Evolutionary conservation across 78 protist genomes (phyloP), one percentile per base, ranked within the genome.

Genomic region (Mantamonas sphyraenae): DNA sequence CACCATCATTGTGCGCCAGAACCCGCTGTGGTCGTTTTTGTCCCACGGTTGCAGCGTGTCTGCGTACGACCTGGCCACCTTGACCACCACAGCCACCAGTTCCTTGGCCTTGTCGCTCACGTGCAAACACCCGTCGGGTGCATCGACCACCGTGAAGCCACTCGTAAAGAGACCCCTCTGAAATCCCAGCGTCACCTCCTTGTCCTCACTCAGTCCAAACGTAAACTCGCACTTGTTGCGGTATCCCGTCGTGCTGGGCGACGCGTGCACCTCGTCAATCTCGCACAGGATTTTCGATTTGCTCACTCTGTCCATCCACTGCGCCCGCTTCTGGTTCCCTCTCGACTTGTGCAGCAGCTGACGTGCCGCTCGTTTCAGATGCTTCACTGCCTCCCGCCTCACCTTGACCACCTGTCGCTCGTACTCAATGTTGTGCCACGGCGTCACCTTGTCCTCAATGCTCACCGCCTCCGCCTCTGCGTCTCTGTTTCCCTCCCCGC

Each of bases 181-280:
- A 33, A 68, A 68, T 19, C 74, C 74, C 24, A 53, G 28, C 22
- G 26, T 33, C 42, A 28, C 38, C 16, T 8, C 22, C 37, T 60
- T 59, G 5, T 40, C 50, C 9, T 10, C 30, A 22, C 17, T 28
- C 31, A 1, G 7, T 0, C 85, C 85, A 3, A 57, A 0, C 26
- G 76, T 26, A 39, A 81, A 71, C 62, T 81, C 73, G 55, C 47
- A 68, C 64, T 81, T 79, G 73, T 81, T 81, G 19, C 86, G 78
- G 50, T 81, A 81, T 24, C 81, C 81, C 2, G 1, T 0, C 14
- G 30, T 26, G 28, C 0, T 7, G 24, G 86, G 83, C 14, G 82
- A 57, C n/a, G n/a, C n/a, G n/a, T n/a, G n/a, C n/a, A n/a, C n/a
- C n/a, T n/a, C 58, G 24, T 4, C 8, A n/a, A 50, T 50, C 17